Percentiles rank a stretch among this genome's conserved stretches.
Evolutionary conservation across 768 basidiomycete genomes (phyloP).

Genomic region (Rubroboletus satanas): DNA sequence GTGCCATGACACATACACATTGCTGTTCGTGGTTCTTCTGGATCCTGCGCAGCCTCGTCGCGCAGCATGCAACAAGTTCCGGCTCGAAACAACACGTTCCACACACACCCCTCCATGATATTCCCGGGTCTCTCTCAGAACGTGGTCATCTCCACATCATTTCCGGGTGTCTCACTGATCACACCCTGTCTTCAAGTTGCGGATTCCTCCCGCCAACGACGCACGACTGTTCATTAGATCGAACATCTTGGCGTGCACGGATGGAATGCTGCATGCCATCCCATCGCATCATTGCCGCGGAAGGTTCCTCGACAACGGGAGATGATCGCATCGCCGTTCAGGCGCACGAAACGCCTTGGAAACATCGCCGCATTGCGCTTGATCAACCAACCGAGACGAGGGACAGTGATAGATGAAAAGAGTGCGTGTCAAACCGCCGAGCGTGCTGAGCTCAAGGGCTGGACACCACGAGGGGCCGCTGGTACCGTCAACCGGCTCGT

Average conservation of each 20-base stretch:
- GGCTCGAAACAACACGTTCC: conserved; percentile 26
- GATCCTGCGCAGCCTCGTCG: conserved; percentile 20
- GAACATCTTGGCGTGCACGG: neutral
- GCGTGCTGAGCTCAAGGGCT: conserved; percentile 16
- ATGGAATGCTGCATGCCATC: conserved; percentile 3
- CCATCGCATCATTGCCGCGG: neutral
- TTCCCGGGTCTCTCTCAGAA: conserved; percentile 9
- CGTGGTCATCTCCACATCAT: conserved; percentile 18
- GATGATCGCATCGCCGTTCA: conserved; percentile 2
- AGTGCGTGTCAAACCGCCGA: conserved; percentile 8
- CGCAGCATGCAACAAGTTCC: conserved; percentile 25
- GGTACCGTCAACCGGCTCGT: neutral
- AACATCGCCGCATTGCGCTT: conserved; percentile 3
- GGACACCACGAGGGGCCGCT: conserved; percentile 22
- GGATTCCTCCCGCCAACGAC: conserved; percentile 8
- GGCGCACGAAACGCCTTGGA: neutral
- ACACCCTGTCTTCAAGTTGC: neutral
- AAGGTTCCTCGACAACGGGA: conserved; percentile 4
- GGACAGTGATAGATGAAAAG: conserved; percentile 10
- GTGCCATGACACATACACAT: conserved; percentile 9
- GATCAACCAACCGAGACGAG: conserved; percentile 6
- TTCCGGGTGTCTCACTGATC: conserved; percentile 16
- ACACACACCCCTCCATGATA: conserved; percentile 14
- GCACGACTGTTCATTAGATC: conserved; percentile 4
- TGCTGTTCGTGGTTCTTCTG: conserved; percentile 12